Percentiles rank a stretch among this genome's conserved stretches.
phyloP scores from a whole-genome alignment of 2,329 filamentous ascomycete genomes.

The Aspergillus fischeri region DNA sequence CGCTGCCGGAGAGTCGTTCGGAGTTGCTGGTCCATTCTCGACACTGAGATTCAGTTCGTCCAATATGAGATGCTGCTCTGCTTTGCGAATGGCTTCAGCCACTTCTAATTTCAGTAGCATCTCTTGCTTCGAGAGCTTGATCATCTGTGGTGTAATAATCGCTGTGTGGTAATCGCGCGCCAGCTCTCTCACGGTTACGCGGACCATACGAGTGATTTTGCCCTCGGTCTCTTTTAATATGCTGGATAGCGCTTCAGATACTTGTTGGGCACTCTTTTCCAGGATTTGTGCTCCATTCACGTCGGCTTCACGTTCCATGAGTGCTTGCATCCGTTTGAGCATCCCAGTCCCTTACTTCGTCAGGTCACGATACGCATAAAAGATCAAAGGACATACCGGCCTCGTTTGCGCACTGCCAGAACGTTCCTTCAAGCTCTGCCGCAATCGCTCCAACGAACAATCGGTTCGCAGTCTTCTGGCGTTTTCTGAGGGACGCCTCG shows the following conservation, averaged over 20 bases:
- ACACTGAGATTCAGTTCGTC: neutral
- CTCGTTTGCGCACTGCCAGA: neutral
- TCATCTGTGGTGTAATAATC: slow-evolving; percentile 4
- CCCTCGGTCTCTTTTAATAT: neutral
- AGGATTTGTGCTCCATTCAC: neutral
- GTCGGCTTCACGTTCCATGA: neutral
- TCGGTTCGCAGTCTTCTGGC: neutral
- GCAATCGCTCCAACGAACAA: neutral
- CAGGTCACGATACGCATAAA: neutral
- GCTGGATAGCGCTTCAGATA: neutral
- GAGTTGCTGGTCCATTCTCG: neutral
- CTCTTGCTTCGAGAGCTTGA: neutral
- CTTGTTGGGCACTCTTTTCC: neutral
- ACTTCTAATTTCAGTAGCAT: neutral
- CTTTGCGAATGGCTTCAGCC: neutral
- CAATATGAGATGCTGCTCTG: slow-evolving; percentile 2
- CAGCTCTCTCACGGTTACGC: neutral
- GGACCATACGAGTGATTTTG: neutral
- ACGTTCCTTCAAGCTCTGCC: neutral
- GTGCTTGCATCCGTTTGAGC: neutral
- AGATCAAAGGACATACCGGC: neutral
- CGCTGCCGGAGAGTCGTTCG: neutral
- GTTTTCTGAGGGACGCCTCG: neutral
- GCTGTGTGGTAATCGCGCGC: slow-evolving; percentile 6
- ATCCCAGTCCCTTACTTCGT: neutral